Base-by-base conservation (phyloP, 2,329 filamentous ascomycete genomes). In the Apiospora malaysiana region DNA sequence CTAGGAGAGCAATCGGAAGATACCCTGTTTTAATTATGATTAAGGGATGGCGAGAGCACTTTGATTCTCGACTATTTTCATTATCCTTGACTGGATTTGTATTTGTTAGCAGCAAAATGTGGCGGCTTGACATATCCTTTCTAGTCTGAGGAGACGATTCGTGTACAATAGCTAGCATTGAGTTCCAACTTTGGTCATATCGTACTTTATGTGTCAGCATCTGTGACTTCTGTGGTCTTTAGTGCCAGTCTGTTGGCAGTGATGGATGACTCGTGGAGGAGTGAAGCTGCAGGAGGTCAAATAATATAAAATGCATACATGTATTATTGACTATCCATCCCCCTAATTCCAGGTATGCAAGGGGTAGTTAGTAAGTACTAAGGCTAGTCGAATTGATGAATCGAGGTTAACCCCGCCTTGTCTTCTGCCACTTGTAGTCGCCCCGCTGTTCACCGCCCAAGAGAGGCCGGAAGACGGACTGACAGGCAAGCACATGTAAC, bases 401-500 rank as follows among this genome's bases (percentile, higher is more conserved):
- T 56, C 25, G 14, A 14, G 49, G 21, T 56, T 16, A 14, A 40
- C 56, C 56, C 56, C 56, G 56, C 56, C 56, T 63, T n/a, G n/a
- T n/a, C 56, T 63, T 63, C 56, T 63, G 51, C 51, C 51, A 59
- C 51, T 21, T 40, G 56, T 32, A n/a, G 23, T n/a, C 32, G 56
- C 56, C 56, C 56, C 56, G 56, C 56, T 63, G 21, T 63, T 63
- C 56, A 63, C 56, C 56, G 56, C 56, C 56, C 56, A n/a, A 27
- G 18, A 37, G 6, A 21, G 14, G 43, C 43, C 14, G 45, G 16
- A n/a, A 51, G 47, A 51, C 56, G 40, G 27, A 59, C 12, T 6
- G n/a, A n/a, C n/a, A n/a, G n/a, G n/a, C n/a, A n/a, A 23, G 47
- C 16, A 51, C 47, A 51, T 51, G 47, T 14, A 27, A 16, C 23